Percentiles rank a stretch among this genome's conserved stretches.
These are phyloP conservation scores for Apophysomyces sp. DNA, from an alignment of 371 early-diverging fungal species.

Conservation along the genomic window DNA sequence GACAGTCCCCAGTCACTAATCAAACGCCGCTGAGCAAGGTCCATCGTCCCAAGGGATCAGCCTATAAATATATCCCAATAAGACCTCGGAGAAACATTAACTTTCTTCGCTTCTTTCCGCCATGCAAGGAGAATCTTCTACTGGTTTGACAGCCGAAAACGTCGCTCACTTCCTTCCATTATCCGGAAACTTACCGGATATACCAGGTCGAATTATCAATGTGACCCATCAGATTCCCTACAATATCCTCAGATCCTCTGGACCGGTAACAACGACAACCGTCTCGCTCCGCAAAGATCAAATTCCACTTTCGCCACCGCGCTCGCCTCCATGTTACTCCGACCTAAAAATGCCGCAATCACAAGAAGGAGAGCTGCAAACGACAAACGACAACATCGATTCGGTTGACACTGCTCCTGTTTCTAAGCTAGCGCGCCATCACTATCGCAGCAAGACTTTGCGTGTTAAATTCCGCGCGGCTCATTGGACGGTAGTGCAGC, in stretches of 20 bases:
- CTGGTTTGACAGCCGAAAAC: constrained; percentile 41
- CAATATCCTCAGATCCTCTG: constrained; percentile 39
- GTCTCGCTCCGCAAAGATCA: constrained; percentile 3
- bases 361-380: not conserved
- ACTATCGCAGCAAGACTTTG: constrained; percentile 30
- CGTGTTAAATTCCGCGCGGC: constrained; percentile 35
- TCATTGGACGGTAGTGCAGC: constrained; percentile 39
- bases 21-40: not conserved
- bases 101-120: not conserved
- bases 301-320: constrained; percentile 7
- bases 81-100: not conserved
- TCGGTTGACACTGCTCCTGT: constrained; percentile 29
- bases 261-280: not conserved
- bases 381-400: not conserved
- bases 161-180: constrained; percentile 45
- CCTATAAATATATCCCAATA: not conserved
- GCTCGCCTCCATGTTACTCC: constrained; percentile 1
- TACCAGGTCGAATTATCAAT: constrained; percentile 55
- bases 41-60: not conserved
- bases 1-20: not conserved
- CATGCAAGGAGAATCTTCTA: not conserved
- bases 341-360: not conserved
- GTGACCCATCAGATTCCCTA: constrained; percentile 67
- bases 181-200: constrained; percentile 22
- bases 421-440: constrained; percentile 35